A percentile compares a stretch with the other conserved stretches of the same genome.
phyloP scores from a whole-genome alignment of 2,329 filamentous ascomycete genomes.

The Parastagonospora nodorum region DNA sequence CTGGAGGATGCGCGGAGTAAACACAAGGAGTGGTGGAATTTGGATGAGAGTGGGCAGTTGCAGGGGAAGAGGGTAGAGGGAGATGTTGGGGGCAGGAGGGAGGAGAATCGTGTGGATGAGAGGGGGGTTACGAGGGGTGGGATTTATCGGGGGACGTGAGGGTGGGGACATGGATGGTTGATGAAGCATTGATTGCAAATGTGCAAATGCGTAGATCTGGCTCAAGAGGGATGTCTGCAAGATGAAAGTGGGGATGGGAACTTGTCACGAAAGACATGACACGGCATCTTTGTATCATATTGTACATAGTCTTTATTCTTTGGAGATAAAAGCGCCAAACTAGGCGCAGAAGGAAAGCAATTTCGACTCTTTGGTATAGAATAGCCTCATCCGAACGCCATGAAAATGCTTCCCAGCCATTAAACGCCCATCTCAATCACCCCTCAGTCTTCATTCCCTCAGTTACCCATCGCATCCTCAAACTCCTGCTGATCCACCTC shows the following conservation, averaged over 20 bases:
- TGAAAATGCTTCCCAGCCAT: conserved; percentile 17
- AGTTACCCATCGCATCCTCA: conserved; percentile 45
- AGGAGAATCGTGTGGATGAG: conserved; percentile 26
- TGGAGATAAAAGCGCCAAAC: conserved; percentile 1
- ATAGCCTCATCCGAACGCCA: conserved; percentile 16
- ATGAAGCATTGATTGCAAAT: too few relatives aligned
- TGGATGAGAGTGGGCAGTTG: conserved; percentile 46
- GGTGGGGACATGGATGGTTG: neutral
- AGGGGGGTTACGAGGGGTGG: conserved; percentile 25
- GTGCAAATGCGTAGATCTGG: neutral
- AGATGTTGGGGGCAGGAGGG: conserved; percentile 9
- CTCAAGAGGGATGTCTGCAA: neutral
- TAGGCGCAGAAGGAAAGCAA: conserved; percentile 5
- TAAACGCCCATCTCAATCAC: too few relatives aligned
- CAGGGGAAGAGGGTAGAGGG: conserved; percentile 28
- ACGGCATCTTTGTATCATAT: conserved; percentile 13
- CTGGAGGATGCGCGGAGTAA: conserved; percentile 53
- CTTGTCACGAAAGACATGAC: too few relatives aligned
- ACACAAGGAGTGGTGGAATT: conserved; percentile 58
- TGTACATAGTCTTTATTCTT: conserved; percentile 1
- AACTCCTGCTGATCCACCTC: conserved; percentile 53
- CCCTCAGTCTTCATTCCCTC: neutral
- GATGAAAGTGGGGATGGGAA: too few relatives aligned
- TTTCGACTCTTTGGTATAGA: conserved; percentile 33
- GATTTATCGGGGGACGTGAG: conserved; percentile 14